Conservation (phyloP, 2,329 filamentous ascomycete genomes). For the Neonectria coccinea region DNA sequence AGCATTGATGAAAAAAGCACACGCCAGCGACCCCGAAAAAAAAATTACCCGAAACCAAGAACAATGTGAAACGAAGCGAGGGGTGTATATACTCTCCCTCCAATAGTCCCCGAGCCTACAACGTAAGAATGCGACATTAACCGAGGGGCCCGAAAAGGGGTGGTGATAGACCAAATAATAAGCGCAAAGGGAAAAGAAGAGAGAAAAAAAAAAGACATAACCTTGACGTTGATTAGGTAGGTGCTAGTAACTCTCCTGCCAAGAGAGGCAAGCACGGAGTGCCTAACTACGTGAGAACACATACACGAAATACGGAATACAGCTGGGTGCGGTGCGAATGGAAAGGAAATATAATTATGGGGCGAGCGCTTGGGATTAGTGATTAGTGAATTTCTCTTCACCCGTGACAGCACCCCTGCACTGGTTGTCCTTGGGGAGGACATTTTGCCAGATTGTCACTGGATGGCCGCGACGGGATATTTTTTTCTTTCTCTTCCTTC, state of each 20-base stretch:
- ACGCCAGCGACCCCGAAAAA: not conserved
- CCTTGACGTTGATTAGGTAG: conserved; percentile 11
- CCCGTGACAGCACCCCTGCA: conserved; percentile 17
- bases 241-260: conserved; percentile 18
- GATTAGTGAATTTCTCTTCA: conserved; percentile 25
- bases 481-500: not conserved
- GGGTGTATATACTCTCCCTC: not conserved
- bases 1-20: not conserved
- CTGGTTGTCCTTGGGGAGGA: not conserved
- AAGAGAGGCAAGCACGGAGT: conserved; percentile 10
- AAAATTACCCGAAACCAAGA: not conserved
- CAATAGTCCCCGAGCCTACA: not conserved
- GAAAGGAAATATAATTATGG: not conserved
- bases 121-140: not conserved
- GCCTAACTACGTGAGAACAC: not conserved
- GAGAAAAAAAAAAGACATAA: conserved; percentile 8
- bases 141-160: not conserved
- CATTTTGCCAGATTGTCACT: not conserved
- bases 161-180: not conserved
- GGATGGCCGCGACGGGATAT: not conserved
- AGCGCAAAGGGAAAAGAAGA: not conserved
- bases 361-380: conserved; percentile 10
- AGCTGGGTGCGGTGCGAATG: conserved; percentile 4
- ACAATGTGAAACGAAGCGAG: conserved; percentile 2
- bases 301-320: not conserved